phyloP scores from a whole-genome alignment of 805 yeast species.

The Kuraishia floccosa region DNA sequence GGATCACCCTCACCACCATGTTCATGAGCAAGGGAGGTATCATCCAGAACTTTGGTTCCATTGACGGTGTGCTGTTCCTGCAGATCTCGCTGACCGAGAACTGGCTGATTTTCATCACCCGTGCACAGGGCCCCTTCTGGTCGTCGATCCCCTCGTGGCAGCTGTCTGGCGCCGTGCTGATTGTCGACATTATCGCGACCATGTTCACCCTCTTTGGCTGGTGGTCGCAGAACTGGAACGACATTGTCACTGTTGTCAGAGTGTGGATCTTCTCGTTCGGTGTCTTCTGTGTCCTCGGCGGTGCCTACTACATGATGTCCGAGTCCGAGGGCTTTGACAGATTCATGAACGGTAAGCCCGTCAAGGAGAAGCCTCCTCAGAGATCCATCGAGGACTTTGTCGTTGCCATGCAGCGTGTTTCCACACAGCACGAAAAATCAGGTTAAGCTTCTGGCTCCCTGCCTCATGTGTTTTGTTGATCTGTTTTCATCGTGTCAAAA shows the following conservation, averaged over 20 bases:
- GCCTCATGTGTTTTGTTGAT: too few relatives aligned
- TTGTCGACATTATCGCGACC: conserved; percentile 86
- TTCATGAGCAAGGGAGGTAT: conserved; percentile 87
- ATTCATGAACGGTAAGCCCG: conserved; percentile 73
- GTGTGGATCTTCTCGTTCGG: conserved; percentile 95
- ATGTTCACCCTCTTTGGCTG: conserved; percentile 90
- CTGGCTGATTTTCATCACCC: conserved; percentile 94
- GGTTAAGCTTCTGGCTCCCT: too few relatives aligned
- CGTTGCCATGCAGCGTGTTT: conserved; percentile 80
- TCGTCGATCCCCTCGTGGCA: conserved; percentile 95
- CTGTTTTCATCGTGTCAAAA: too few relatives aligned
- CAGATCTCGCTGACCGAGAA: conserved; percentile 92
- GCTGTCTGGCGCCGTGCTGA: conserved; percentile 85
- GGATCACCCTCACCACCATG: conserved; percentile 94
- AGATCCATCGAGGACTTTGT: conserved; percentile 79
- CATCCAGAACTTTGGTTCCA: conserved; percentile 90
- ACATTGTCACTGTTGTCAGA: conserved; percentile 89
- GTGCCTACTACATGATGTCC: conserved; percentile 92
- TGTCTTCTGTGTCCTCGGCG: conserved; percentile 93
- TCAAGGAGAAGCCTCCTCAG: conserved; percentile 41
- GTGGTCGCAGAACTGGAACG: conserved; percentile 98
- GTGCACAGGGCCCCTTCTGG: conserved; percentile 99
- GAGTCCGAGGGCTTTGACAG: conserved; percentile 70
- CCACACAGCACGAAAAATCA: conserved; percentile 82
- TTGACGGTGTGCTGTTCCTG: conserved; percentile 88